Conservation (phyloP, 441 rosid species). For the Aleurites moluccanus region DNA sequence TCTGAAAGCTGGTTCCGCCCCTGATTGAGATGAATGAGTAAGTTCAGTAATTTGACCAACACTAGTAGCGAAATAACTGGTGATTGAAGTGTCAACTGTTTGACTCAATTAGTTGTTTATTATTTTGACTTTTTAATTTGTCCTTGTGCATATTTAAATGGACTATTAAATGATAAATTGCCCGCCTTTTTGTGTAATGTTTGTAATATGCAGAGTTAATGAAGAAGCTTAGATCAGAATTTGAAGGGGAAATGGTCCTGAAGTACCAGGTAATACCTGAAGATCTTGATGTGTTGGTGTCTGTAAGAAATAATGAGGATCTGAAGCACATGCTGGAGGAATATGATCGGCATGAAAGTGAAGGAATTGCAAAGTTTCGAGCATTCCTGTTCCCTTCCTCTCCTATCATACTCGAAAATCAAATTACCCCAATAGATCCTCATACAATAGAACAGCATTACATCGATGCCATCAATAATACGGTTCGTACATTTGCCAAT, state of each 20-base stretch:
- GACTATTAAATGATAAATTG: background rate
- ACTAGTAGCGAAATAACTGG: too few species aligned
- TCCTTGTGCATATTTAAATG: background rate
- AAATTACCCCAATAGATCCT: conserved; percentile 30
- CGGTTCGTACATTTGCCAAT: conserved; percentile 28
- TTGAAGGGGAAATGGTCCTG: conserved; percentile 52
- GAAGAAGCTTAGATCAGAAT: conserved; percentile 56
- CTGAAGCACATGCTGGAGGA: conserved; percentile 83
- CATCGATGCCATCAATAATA: conserved; percentile 59
- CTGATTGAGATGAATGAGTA: too few species aligned
- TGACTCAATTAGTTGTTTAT: background rate
- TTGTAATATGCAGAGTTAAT: conserved; percentile 47
- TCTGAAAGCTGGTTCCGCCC: too few species aligned
- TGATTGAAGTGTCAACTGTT: too few species aligned
- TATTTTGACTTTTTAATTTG: background rate
- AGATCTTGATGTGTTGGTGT: conserved; percentile 75
- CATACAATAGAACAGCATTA: conserved; percentile 52
- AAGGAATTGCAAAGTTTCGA: conserved; percentile 54
- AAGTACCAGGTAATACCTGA: conserved; percentile 71
- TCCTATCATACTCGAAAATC: conserved; percentile 46
- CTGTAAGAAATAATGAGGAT: conserved; percentile 72
- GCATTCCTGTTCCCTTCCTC: conserved; percentile 62
- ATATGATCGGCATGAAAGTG: conserved; percentile 46
- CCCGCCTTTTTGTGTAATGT: background rate
- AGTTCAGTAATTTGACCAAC: too few species aligned